Evolutionary conservation across 495 filamentous ascomycete genomes (phyloP), one percentile per base, ranked within the genome.

Genomic region (Niebla homalea): DNA sequence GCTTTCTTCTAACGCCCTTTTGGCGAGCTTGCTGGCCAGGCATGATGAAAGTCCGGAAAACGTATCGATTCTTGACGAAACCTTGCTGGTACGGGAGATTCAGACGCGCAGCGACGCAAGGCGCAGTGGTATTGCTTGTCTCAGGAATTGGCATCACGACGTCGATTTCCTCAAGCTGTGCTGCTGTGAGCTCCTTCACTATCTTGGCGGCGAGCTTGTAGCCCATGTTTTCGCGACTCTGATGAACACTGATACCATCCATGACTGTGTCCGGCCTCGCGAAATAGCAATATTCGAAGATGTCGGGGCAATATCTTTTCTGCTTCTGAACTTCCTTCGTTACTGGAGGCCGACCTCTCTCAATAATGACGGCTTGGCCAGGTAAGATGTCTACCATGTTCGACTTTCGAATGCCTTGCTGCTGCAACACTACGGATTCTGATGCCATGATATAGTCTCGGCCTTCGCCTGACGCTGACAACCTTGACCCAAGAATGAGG

Each of bases 401-500:
- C 20, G 64, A 69, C 7, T 16, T 23, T 15, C 42, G 38, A 72
- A 94, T 96, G 18, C 87, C 90, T 29, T 93, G 78, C 59, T 94
- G 89, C 48, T 81, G 76, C 38, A 98, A 70, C 43, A 92, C 92
- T 51, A 97, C 85, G 29, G 85, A 92, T 67, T 98, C 92, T n/a
- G 88, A 95, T 0, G 92, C 86, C 72, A 98, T 80, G 85, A 97
- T 93, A 69, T 96, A 98, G 67, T 97, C 92, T 47, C 62, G 85
- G 19, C 83, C 84, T 0, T 78, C 74, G 22, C 76, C 74, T 47
- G 74, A 70, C n/a, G 81, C 60, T 0, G 83, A 84, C 3, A 76
- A 75, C 37, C 85, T 76, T 56, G 78, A 83, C 40, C 92, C 92
- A 5, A 96, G 71, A 37, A 89, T 76, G 46, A 98, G 73, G 0